Base-by-base conservation (phyloP, 2,329 filamentous ascomycete genomes). In the Colletotrichum lini region DNA sequence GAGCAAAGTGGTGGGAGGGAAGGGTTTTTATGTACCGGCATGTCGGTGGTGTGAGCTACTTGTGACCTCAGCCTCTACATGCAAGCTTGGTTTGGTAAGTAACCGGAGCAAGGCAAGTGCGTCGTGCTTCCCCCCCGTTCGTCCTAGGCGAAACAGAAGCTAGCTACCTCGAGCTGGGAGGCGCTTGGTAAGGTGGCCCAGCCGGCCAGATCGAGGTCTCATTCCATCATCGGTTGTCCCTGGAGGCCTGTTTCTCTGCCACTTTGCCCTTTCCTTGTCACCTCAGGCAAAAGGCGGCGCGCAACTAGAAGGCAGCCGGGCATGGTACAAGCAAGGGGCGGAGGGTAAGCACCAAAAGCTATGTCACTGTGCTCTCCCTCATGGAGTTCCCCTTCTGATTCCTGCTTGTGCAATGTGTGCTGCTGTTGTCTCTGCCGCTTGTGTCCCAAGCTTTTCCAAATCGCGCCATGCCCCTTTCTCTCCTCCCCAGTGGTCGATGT, bases 21-120 rank as follows among this genome's bases (percentile, higher is more conserved):
- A 54, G 64, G 35, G 65, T 54, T 73, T 73, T 72, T 73, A 73
- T 73, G 69, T 61, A 65, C 44, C 56, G 54, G 65, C 53, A 56
- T 10, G 53, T 56, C 30, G 53, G 44, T 44, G 12, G 64, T 59
- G 53, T 69, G 69, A 72, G 69, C 65, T 63, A 69, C 58, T 18
- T 54, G 69, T 72, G 69, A 72, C 69, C 69, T 72, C 69, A 72
- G 65, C 65, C 58, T 59, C 65, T 59, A 53, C 65, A 63, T 63
- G 58, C 65, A 63, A 68, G 42, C 45, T 52, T 56, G 44, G 16
- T 44, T 26, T 56, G 44, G n/a, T 49, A 59, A 40, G n/a, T 49
- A 59, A 42, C 49, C 54, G 58, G 64, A 53, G 56, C 65, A 47
- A 62, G 56, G 65, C 65, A 59, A 68, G 63, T 45, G 65, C 65